A percentile compares a stretch with the other conserved stretches of the same genome.
These are phyloP conservation scores for Dichotomopilus funicola DNA, from an alignment of 2,329 filamentous ascomycete genomes.

Conservation along the genomic window DNA sequence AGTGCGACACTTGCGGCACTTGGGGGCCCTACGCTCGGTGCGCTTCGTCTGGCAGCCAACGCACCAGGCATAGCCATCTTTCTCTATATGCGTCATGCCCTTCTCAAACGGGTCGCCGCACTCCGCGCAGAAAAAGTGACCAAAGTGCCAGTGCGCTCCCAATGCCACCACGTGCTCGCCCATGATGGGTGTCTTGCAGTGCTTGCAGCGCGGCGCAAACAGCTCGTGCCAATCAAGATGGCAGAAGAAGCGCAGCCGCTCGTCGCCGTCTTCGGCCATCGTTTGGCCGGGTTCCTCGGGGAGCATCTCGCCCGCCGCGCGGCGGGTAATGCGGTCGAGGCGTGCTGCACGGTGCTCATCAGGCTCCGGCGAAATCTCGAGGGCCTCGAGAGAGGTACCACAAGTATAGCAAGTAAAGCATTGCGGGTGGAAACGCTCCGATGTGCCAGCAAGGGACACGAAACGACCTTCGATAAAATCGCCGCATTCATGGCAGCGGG, in stretches of 20 bases:
- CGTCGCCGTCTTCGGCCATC: constrained; percentile 65
- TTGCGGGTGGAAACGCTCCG: constrained; percentile 78
- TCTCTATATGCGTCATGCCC: constrained; percentile 71
- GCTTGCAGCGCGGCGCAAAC: constrained; percentile 88
- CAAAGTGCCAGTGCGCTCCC: constrained; percentile 92
- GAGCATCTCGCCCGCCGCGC: constrained; percentile 51
- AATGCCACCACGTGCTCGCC: constrained; percentile 91
- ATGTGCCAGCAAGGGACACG: constrained; percentile 68
- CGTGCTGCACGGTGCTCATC: constrained; percentile 63
- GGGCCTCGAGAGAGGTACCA: constrained; percentile 80
- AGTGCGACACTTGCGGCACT: constrained; percentile 77
- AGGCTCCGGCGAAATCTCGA: constrained; percentile 94
- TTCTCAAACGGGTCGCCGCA: constrained; percentile 89
- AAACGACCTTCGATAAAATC: constrained; percentile 85
- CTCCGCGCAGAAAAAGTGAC: constrained; percentile 98
- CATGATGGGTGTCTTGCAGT: constrained; percentile 93
- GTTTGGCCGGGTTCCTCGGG: constrained; percentile 58
- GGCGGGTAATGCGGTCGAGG: constrained; percentile 62
- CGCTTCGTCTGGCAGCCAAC: constrained; percentile 86
- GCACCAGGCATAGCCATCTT: constrained; percentile 97
- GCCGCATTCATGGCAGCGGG: constrained; percentile 77
- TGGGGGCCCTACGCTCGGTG: constrained; percentile 79
- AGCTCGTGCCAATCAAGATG: constrained; percentile 98
- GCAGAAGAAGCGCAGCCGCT: constrained; percentile 80
- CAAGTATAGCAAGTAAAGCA: constrained; percentile 91